Evolutionary conservation across 75 land plant genomes (phyloP).

Genomic region (Cupressus sempervirens): DNA sequence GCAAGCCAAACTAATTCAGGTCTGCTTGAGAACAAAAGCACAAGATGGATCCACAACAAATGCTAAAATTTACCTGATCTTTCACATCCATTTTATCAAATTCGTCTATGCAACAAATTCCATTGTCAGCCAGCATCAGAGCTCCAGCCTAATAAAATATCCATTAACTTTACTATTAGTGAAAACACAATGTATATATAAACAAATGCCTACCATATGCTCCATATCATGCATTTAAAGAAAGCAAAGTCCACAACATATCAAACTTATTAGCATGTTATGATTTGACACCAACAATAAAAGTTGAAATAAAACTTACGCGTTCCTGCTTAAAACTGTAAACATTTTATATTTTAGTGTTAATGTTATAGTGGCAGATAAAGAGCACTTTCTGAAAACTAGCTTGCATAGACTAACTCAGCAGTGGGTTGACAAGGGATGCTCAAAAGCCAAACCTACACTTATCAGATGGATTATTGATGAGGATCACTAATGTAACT

Average conservation of each 20-base stretch:
- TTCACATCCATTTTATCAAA: constrained; percentile 99
- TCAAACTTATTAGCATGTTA: not conserved
- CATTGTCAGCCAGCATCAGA: constrained; percentile 97
- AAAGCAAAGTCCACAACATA: not conserved
- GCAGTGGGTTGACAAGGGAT: not conserved
- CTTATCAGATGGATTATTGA: not conserved
- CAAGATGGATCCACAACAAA: not conserved
- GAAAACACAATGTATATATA: not conserved
- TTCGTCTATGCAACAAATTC: constrained; percentile 98
- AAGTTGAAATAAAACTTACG: too few species aligned
- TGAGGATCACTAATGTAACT: too few species aligned
- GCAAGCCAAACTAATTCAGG: constrained; percentile 2
- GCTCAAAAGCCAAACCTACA: constrained; percentile 49
- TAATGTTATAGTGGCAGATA: too few species aligned
- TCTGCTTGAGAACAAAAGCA: not conserved
- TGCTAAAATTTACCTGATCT: constrained; percentile 74
- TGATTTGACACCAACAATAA: not conserved
- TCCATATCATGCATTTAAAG: not conserved
- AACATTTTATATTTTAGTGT: too few species aligned
- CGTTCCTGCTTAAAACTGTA: too few species aligned
- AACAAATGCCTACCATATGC: not conserved
- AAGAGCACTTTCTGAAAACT: not conserved
- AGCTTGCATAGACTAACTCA: not conserved
- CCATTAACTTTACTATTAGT: not conserved
- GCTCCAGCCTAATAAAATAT: constrained; percentile 82